Evolutionary conservation across 2,329 filamentous ascomycete genomes (phyloP).

Genomic region (Fusarium lyarnte): DNA sequence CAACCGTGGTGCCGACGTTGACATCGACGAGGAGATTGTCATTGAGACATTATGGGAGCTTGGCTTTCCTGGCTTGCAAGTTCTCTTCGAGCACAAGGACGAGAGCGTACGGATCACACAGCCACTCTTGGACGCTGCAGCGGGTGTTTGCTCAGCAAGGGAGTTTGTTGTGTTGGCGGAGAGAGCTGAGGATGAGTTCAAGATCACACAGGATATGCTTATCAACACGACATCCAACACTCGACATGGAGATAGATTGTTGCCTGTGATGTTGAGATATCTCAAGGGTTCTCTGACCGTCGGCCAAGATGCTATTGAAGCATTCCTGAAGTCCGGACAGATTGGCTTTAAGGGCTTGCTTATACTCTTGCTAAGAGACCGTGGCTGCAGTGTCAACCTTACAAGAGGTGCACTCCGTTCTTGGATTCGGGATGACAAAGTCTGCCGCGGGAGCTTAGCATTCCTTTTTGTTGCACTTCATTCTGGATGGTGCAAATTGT

Average conservation of each 20-base stretch:
- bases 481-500: constrained; percentile 21
- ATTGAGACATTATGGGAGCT: constrained; percentile 12
- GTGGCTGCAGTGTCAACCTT: constrained; percentile 16
- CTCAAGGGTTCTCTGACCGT: constrained; percentile 4
- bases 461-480: constrained; percentile 24
- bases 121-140: constrained; percentile 19
- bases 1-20: constrained; percentile 18
- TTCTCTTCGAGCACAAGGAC: constrained; percentile 13
- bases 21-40: constrained; percentile 21
- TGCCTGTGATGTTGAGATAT: constrained; percentile 23
- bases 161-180: constrained; percentile 12
- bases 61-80: constrained; percentile 14
- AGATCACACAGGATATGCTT: constrained; percentile 26
- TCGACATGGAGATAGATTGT: constrained; percentile 17
- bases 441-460: constrained; percentile 19
- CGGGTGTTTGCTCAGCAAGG: constrained; percentile 17
- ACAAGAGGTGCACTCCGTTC: constrained; percentile 18
- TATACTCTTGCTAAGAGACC: constrained; percentile 16
- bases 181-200: constrained; percentile 20
- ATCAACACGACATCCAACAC: constrained; percentile 21
- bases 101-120: constrained; percentile 21
- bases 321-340: constrained; percentile 21
- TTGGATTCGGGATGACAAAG: constrained; percentile 21
- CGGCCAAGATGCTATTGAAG: constrained; percentile 15
- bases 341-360: constrained; percentile 23